Conservation (phyloP, 352 stramenopile genomes). For the Phytopythium helicoides region DNA sequence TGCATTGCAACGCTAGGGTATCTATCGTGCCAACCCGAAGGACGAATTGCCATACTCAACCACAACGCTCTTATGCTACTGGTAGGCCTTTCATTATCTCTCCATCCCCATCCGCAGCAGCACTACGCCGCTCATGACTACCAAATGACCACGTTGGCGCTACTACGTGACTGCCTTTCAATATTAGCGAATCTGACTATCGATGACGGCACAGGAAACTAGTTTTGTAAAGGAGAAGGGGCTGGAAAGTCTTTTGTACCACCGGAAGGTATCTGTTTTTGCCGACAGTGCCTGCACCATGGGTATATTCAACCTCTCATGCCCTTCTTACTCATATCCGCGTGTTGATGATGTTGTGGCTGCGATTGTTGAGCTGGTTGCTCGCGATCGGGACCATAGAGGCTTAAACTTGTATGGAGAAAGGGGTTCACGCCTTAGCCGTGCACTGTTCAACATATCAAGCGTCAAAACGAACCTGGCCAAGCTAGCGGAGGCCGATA, state of each 20-base stretch:
- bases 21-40: constrained; percentile 38
- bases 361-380: constrained; percentile 51
- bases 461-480: constrained; percentile 58
- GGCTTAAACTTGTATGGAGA: constrained; percentile 10
- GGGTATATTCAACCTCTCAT: constrained; percentile 67
- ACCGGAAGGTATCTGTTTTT: constrained; percentile 32
- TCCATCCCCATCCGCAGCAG: constrained; percentile 18
- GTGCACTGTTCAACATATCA: constrained; percentile 66
- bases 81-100: constrained; percentile 23
- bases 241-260: constrained; percentile 57
- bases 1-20: constrained; percentile 64
- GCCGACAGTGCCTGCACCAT: constrained; percentile 46
- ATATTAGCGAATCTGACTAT: constrained; percentile 75
- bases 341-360: constrained; percentile 64
- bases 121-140: constrained; percentile 1
- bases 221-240: constrained; percentile 73
- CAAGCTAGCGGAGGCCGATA: constrained; percentile 66
- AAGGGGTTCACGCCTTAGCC: constrained; percentile 22
- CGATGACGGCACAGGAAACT: constrained; percentile 60
- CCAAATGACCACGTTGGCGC: background rate
- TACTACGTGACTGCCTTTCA: constrained; percentile 45
- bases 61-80: constrained; percentile 50
- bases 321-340: constrained; percentile 59
- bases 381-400: constrained; percentile 20
- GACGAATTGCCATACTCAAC: constrained; percentile 48